These are phyloP conservation scores for Tuber borchii DNA, from an alignment of 495 filamentous ascomycete genomes.

Conservation along the genomic window DNA sequence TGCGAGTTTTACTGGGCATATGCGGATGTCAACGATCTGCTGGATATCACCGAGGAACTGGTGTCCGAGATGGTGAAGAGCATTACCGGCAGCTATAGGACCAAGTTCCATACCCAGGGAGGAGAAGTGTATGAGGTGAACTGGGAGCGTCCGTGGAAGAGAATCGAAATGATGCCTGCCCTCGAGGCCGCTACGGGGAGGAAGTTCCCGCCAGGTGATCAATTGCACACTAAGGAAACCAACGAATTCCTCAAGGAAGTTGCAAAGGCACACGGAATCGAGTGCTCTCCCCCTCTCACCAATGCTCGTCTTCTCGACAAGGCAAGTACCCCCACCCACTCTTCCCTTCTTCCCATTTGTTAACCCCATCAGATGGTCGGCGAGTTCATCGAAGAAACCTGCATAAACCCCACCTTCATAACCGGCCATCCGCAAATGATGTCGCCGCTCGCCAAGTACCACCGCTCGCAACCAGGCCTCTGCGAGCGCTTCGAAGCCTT, in stretches of 20 bases:
- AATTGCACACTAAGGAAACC: slow-evolving; percentile 83
- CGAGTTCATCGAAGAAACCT: slow-evolving; percentile 90
- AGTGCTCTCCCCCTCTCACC: slow-evolving; percentile 82
- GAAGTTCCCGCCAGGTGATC: slow-evolving; percentile 81
- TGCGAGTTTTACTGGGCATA: slow-evolving; percentile 97
- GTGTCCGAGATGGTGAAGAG: slow-evolving; percentile 87
- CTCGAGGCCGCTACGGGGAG: slow-evolving; percentile 83
- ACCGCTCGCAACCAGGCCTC: slow-evolving; percentile 71
- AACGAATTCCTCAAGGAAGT: slow-evolving; percentile 77
- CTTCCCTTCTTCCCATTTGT: not conserved
- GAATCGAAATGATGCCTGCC: slow-evolving; percentile 93
- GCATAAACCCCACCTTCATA: slow-evolving; percentile 95
- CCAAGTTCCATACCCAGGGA: slow-evolving; percentile 70
- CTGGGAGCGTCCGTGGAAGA: slow-evolving; percentile 91
- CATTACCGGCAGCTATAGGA: slow-evolving; percentile 76
- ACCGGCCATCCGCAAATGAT: slow-evolving; percentile 92
- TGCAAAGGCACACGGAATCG: slow-evolving; percentile 80
- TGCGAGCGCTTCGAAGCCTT: slow-evolving; percentile 98
- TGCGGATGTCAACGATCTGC: slow-evolving; percentile 85
- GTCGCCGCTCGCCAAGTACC: slow-evolving; percentile 94
- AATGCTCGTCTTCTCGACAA: slow-evolving; percentile 98
- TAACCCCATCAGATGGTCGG: slow-evolving; percentile 57
- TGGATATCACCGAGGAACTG: slow-evolving; percentile 90
- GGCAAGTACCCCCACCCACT: slow-evolving; percentile 17
- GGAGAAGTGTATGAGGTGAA: slow-evolving; percentile 84